Evolutionary conservation across 1,139 yeast species (phyloP), one percentile per base, ranked within the genome.

Genomic region (Hansenula lynferdii): DNA sequence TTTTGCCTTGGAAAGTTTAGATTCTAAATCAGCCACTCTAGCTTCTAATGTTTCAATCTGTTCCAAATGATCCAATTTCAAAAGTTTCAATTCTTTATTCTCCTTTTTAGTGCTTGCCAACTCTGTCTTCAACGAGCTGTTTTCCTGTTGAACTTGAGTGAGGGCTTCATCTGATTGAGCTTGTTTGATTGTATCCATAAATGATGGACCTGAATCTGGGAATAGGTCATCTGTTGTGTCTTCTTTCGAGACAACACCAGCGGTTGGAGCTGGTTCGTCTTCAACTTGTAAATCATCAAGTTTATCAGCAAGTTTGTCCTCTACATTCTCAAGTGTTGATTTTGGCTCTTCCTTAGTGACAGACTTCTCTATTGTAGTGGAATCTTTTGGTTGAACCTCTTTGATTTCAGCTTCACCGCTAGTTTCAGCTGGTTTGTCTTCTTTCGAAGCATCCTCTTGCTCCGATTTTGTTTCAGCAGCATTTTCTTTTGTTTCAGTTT

Each of bases 41-140:
- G 40, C 38, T 31, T 47, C 39, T n/a, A 53, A 42, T 9, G 68
- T 67, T 36, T 69, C 71, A 31, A 68, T 60, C 32, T 67, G 62
- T 8, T 67, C 64, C 37, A 61, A 58, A 37, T 75, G 67, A 36
- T 76, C 83, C 70, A 77, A 67, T 43, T 68, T 69, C 12, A 50
- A 51, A 42, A 59, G 63, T 48, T 65, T 73, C 41, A 69, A 49
- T 10, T 55, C 50, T 37, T 60, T 59, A 24, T 61, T 53, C 38
- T 60, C 67, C 29, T 43, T 50, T 29, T 58, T 59, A 14, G 58
- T 46, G 33, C 44, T 37, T 22, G 40, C 47, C 22, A 61, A 40
- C 17, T 53, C 47, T 22, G 37, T 37, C n/a, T 29, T 30, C 5
- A 67, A 48, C 7, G 44, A 43, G 25, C 50, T 56, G 21, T 64